A percentile compares a stretch with the other conserved stretches of the same genome.
These are phyloP conservation scores for Cadophora sp. DNA, from an alignment of 2,329 filamentous ascomycete species.

Conservation along the genomic window DNA sequence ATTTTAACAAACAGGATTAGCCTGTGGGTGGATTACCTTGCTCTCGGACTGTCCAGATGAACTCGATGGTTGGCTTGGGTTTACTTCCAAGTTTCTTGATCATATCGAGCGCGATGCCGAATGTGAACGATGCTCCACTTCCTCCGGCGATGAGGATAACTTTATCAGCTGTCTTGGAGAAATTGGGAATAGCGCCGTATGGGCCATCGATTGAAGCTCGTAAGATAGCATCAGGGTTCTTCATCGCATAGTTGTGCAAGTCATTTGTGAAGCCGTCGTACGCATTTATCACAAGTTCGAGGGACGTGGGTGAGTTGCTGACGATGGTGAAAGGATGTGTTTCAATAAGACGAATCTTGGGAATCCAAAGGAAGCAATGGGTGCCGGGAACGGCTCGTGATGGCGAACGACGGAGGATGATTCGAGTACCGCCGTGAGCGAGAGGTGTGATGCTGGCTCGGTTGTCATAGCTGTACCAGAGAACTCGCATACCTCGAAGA, in stretches of 20 bases:
- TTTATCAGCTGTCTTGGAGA: constrained; percentile 57
- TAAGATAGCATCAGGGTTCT: constrained; percentile 56
- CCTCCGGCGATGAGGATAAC: constrained; percentile 67
- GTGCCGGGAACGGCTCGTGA: constrained; percentile 57
- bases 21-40: constrained; percentile 47
- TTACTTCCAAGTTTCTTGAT: constrained; percentile 49
- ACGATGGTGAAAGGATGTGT: constrained; percentile 71
- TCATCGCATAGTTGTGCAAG: constrained; percentile 58
- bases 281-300: constrained; percentile 62
- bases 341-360: constrained; percentile 60
- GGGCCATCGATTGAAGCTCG: constrained; percentile 63
- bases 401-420: constrained; percentile 59
- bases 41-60: constrained; percentile 57
- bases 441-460: constrained; percentile 60
- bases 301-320: constrained; percentile 48
- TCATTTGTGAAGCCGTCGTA: constrained; percentile 65
- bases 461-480: constrained; percentile 57
- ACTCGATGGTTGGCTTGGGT: constrained; percentile 48
- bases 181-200: constrained; percentile 62
- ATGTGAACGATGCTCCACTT: constrained; percentile 65
- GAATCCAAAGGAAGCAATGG: constrained; percentile 71
- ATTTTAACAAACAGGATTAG: neutral
- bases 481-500: constrained; percentile 53
- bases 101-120: constrained; percentile 56
- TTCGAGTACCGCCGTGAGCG: constrained; percentile 59